Evolutionary conservation across 495 filamentous ascomycete species (phyloP), one percentile per base, ranked within the genome.

Genomic region (Penicillium fimorum): DNA sequence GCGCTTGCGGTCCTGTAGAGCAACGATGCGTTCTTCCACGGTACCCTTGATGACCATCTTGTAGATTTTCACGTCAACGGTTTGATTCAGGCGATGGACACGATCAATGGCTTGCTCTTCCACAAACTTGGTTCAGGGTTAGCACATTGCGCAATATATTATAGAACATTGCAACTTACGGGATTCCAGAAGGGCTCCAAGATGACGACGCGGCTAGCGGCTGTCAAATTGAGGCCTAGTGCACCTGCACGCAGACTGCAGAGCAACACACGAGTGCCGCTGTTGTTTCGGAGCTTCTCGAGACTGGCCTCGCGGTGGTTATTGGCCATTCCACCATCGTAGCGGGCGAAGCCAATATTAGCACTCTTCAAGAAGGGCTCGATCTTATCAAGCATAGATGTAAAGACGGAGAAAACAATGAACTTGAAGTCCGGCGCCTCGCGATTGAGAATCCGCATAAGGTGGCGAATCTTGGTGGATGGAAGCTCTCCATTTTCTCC

Each of bases 51-150:
- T 83, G 12, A 92, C 96, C 60, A 98, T 79, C 60, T 91, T 92
- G 78, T 96, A 98, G 51, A 98, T 92, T 22, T 90, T 83, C 38
- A 98, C 94, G 65, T 97, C 92, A 13, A 89, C 76, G 13, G 91
- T 96, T 73, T 98, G 94, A 52, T 94, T 97, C 41, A 98, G 84
- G 11, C 94, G 90, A 62, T 98, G 94, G 44, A 98, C 94, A 42
- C 94, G 91, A 69, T 98, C 94, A 62, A 98, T 98, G 10, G 94
- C 94, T 79, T 97, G 94, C 70, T 97, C 94, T 80, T 98, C 94
- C 25, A 97, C 89, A 61, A 98, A 98, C 76, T 88, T 50, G 24
- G 35, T 50, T 46, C 10, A 38, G 32, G 1, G 53, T 76, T 64
- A 72, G 71, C 29, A 55, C 41, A 15, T 55, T 29, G 42, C 13